A percentile compares a stretch with the other conserved stretches of the same genome.
Conservation (phyloP, 1,284 basidiomycete genomes). For the Mycosarcoma maydis region DNA sequence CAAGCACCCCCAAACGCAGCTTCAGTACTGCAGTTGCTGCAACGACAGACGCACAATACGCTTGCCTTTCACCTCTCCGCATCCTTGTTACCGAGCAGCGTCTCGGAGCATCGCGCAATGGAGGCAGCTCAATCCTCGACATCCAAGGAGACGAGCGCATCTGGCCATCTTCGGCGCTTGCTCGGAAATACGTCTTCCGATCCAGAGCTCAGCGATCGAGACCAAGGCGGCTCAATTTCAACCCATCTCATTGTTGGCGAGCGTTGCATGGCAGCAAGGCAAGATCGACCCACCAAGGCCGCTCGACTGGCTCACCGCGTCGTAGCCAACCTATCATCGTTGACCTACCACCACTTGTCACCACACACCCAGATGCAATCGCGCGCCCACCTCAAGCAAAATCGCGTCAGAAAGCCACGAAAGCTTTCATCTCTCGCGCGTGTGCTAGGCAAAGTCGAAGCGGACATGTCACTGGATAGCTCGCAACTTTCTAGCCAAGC, state of each 20-base stretch:
- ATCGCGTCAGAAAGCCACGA: slow-evolving; percentile 12
- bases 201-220: background rate
- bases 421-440: slow-evolving; percentile 26
- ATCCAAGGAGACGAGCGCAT: background rate
- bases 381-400: slow-evolving; percentile 8
- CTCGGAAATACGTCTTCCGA: background rate
- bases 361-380: slow-evolving; percentile 61
- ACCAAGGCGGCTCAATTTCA: background rate
- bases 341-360: slow-evolving; percentile 63
- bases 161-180: too few relatives aligned
- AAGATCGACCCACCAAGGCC: slow-evolving; percentile 2
- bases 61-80: slow-evolving; percentile 39
- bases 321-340: slow-evolving; percentile 47
- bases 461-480: background rate
- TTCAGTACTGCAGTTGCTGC: background rate
- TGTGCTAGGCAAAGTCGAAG: slow-evolving; percentile 18
- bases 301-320: slow-evolving; percentile 39
- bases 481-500: background rate
- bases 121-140: background rate
- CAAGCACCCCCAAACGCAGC: background rate
- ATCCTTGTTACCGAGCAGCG: slow-evolving; percentile 9
- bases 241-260: background rate
- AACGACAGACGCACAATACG: slow-evolving; percentile 16
- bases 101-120: background rate
- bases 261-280: background rate